These are phyloP conservation scores for Coniochaeta sp. DNA, from an alignment of 2,329 filamentous ascomycete species.

Conservation along the genomic window DNA sequence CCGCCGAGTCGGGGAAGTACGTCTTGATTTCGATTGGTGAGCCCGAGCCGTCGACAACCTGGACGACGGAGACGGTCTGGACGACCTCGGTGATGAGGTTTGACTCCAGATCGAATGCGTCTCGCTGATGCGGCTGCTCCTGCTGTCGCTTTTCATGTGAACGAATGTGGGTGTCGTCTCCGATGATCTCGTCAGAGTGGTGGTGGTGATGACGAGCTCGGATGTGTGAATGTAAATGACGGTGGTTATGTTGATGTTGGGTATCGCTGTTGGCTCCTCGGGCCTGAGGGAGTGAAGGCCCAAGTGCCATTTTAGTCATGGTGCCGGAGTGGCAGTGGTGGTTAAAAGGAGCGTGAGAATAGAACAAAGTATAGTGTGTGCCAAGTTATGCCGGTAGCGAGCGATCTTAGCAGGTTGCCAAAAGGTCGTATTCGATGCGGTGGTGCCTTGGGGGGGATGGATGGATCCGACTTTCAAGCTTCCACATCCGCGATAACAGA, in stretches of 20 bases:
- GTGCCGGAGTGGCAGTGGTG: conserved; percentile 24
- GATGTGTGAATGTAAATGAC: conserved; percentile 16
- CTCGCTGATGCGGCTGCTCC: conserved; percentile 14
- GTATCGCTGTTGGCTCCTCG: conserved; percentile 18
- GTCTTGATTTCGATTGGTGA: conserved; percentile 37
- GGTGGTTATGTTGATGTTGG: conserved; percentile 22
- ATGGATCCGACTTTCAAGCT: background rate
- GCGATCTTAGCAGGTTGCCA: background rate
- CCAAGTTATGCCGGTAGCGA: conserved; percentile 1
- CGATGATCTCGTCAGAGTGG: background rate
- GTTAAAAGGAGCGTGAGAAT: conserved; percentile 12
- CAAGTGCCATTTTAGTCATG: conserved; percentile 37
- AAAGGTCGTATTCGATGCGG: conserved; percentile 3
- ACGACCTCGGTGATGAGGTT: conserved; percentile 37
- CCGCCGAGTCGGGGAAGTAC: conserved; percentile 28
- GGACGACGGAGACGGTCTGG: conserved; percentile 48
- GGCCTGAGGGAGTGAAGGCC: conserved; percentile 43
- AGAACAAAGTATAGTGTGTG: conserved; percentile 1
- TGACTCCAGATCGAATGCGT: conserved; percentile 15
- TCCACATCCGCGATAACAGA: background rate
- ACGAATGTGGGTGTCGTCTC: conserved; percentile 17
- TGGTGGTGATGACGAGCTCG: conserved; percentile 15
- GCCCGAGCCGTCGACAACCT: conserved; percentile 42
- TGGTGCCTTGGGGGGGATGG: background rate
- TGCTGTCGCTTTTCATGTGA: conserved; percentile 11